Percentiles rank a stretch among this genome's conserved stretches.
Conservation (phyloP, 441 rosid genomes). For the Pelargonium cotyledonis region DNA sequence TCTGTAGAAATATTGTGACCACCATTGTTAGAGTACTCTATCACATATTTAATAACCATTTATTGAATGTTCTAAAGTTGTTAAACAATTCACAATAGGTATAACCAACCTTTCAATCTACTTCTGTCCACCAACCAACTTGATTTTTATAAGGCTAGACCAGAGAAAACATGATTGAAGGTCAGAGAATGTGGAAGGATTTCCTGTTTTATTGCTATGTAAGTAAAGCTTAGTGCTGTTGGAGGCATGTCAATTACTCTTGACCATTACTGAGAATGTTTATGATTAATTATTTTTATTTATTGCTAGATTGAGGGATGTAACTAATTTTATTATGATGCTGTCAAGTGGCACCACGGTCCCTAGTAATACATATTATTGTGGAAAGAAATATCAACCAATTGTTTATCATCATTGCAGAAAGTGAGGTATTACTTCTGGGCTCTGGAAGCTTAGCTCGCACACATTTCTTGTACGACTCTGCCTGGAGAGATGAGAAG, state of each 20-base stretch:
- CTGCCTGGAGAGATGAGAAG: constrained; percentile 19
- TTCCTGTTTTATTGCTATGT: too few relatives aligned
- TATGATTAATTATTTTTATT: background rate
- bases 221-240: too few relatives aligned
- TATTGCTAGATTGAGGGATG: too few relatives aligned
- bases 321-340: background rate
- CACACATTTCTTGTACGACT: constrained; percentile 29
- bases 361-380: too few relatives aligned
- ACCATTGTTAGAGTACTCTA: background rate
- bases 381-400: background rate
- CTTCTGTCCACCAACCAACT: background rate
- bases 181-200: background rate
- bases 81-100: background rate
- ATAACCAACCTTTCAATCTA: background rate
- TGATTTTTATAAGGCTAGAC: background rate
- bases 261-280: background rate
- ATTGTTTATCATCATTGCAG: constrained; percentile 16
- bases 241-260: too few relatives aligned
- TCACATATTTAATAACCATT: background rate
- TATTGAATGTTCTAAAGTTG: background rate
- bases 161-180: background rate
- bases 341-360: background rate
- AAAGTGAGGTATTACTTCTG: constrained; percentile 12
- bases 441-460: constrained; percentile 13
- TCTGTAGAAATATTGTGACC: background rate